Evolutionary conservation across 2,329 filamentous ascomycete genomes (phyloP).

Genomic region (Cytospora schulzeri): DNA sequence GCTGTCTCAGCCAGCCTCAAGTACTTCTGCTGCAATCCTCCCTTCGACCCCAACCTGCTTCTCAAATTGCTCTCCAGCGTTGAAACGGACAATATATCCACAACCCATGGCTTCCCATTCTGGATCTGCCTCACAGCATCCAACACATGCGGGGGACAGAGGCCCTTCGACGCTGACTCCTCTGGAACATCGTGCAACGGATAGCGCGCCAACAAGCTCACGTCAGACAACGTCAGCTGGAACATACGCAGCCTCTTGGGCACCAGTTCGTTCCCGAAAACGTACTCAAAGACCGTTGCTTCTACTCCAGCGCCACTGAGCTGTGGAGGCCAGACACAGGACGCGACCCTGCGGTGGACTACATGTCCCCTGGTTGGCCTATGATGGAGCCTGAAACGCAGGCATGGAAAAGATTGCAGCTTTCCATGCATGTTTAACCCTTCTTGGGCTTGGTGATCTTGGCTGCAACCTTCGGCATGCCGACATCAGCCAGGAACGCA

Average conservation of each 20-base stretch:
- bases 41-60: not conserved
- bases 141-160: too few species aligned
- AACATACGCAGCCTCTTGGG: not conserved
- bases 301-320: not conserved
- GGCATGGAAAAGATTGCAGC: not conserved
- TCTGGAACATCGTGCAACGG: not conserved
- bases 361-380: not conserved
- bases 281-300: too few species aligned
- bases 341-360: not conserved
- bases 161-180: not conserved
- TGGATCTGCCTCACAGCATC: not conserved
- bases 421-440: not conserved
- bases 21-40: not conserved
- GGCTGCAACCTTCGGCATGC: constrained; percentile 41
- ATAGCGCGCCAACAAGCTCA: not conserved
- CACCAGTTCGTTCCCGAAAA: not conserved
- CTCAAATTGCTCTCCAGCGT: not conserved
- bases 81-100: not conserved
- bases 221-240: not conserved
- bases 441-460: constrained; percentile 24
- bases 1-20: not conserved
- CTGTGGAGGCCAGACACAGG: not conserved
- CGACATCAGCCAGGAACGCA: constrained; percentile 61
- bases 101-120: not conserved
- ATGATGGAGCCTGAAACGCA: not conserved